phyloP scores from a whole-genome alignment of 768 basidiomycete genomes.

The Lactarius sanguifluus region DNA sequence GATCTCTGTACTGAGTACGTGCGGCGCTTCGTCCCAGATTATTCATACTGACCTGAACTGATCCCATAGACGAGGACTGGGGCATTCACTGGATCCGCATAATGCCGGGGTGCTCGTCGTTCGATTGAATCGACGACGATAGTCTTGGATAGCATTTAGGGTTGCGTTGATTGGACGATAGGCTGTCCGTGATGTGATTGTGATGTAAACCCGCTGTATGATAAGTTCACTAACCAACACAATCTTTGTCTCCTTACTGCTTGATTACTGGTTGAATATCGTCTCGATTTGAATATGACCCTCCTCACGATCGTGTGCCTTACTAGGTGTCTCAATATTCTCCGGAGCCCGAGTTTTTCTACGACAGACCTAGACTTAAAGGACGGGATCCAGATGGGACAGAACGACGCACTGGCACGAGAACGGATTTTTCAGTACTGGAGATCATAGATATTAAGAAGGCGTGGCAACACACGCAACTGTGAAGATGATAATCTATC shows the following conservation, averaged over 20 bases:
- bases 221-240: not conserved
- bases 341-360: too few species aligned
- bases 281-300: too few species aligned
- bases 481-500: not conserved
- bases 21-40: not conserved
- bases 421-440: too few species aligned
- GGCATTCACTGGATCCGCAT: constrained; percentile 6
- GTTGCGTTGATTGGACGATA: not conserved
- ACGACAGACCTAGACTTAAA: too few species aligned
- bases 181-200: not conserved
- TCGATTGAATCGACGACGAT: not conserved
- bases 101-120: constrained; percentile 21
- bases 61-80: constrained; percentile 4
- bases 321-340: too few species aligned
- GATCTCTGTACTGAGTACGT: constrained; percentile 8
- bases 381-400: too few species aligned
- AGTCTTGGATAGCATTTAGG: not conserved
- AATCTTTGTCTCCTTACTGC: not conserved
- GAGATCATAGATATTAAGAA: too few species aligned
- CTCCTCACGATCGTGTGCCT: too few species aligned
- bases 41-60: not conserved
- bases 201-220: not conserved
- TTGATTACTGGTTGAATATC: not conserved
- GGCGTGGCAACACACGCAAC: not conserved
- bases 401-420: too few species aligned